Base-by-base conservation (phyloP, 129 eudicot genomes). In the Erigeron canadensis region DNA sequence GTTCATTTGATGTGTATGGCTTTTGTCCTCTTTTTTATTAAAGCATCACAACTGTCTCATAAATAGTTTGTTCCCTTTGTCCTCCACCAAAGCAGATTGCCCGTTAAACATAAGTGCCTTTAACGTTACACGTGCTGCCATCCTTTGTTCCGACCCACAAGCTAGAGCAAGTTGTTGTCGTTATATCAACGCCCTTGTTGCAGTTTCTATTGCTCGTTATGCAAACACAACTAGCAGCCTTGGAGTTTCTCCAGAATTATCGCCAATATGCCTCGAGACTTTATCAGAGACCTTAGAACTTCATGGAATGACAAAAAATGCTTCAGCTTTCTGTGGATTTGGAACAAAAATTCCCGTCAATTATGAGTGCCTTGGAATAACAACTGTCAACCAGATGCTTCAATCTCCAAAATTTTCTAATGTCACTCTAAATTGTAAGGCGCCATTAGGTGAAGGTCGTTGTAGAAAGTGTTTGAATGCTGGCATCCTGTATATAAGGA, bases 91-190 rank as follows among this genome's bases (percentile, higher is more conserved):
- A 45, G 80, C 96, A 95, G 99, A 83, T 80, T 95, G 99, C 81
- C 99, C 97, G 15, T 87, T 95, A 81, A 80, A 95, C 77, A 69
- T 95, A 71, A 86, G 81, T 43, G 83, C 84, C 78, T 80, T 88
- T 7, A 95, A 90, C 83, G 73, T 84, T 70, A 86, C 89, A 4
- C 84, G 80, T 7, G 86, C 88, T 56, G 84, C 99, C 68, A 72
- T 85, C 54, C 45, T 85, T 28, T 95, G 99, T 84, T 90, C 97
- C 28, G 75, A 73, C n/a, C 70, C 74, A 61, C 84, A 84, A 81
- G 82, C 82, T 13, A 85, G 94, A 80, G 96, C 85, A 60, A 87
- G 84, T 71, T 95, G 99, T 66, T 95, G 97, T 77, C 97, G 96
- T 39, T 86, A 86, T 66, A 86, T 95, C 56, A 95, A 95, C 58